Conservation (phyloP, 805 yeast genomes). For the Lipomyces spencermartinsiae region DNA sequence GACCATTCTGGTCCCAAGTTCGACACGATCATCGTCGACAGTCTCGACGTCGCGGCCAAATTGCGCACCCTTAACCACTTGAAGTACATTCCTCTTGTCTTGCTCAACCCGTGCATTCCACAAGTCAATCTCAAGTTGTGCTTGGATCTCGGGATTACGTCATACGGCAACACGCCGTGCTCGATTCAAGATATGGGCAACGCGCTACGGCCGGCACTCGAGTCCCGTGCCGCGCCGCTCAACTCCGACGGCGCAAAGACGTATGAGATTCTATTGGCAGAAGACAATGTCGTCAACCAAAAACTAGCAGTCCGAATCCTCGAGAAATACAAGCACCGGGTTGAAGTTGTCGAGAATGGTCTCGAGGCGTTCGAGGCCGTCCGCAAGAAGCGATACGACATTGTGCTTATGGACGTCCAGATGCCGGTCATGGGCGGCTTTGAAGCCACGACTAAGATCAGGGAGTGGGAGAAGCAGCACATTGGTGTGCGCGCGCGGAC, state of each 20-base stretch:
- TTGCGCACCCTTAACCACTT: slow-evolving; percentile 75
- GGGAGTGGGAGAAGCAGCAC: slow-evolving; percentile 85
- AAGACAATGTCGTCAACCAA: slow-evolving; percentile 86
- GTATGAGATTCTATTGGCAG: slow-evolving; percentile 78
- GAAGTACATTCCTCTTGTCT: slow-evolving; percentile 83
- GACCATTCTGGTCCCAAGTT: slow-evolving; percentile 54
- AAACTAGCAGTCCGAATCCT: slow-evolving; percentile 83
- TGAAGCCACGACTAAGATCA: slow-evolving; percentile 84
- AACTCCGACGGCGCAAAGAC: slow-evolving; percentile 79
- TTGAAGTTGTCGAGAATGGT: slow-evolving; percentile 87
- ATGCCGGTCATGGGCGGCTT: slow-evolving; percentile 97
- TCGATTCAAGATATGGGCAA: slow-evolving; percentile 81
- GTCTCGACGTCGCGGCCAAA: slow-evolving; percentile 73
- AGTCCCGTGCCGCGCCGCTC: slow-evolving; percentile 78
- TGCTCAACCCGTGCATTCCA: slow-evolving; percentile 76
- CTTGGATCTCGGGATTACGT: slow-evolving; percentile 82
- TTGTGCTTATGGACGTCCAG: slow-evolving; percentile 89
- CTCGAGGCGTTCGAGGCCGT: slow-evolving; percentile 80
- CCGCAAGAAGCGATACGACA: slow-evolving; percentile 70
- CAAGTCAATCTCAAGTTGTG: slow-evolving; percentile 81
- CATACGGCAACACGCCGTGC: slow-evolving; percentile 89
- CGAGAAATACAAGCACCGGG: slow-evolving; percentile 84
- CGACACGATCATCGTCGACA: slow-evolving; percentile 83
- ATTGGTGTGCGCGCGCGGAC: slow-evolving; percentile 77
- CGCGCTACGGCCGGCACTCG: slow-evolving; percentile 82